Percentiles rank a stretch among this genome's conserved stretches.
Conservation (phyloP, 116 monocot genomes). For the Iris pallida region DNA sequence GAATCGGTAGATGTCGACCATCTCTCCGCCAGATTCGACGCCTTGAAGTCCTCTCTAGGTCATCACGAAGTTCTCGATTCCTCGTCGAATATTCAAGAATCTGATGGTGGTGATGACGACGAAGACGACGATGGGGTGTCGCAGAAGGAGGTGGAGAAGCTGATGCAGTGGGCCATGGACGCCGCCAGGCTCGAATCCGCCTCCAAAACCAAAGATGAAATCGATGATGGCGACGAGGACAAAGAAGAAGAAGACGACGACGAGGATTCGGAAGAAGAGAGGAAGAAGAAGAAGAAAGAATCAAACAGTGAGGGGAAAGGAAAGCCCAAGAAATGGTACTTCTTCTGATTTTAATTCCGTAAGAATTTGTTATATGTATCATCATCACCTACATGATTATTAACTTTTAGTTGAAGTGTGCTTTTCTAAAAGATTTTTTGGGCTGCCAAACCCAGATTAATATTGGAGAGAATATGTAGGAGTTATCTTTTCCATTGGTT, state of each 20-base stretch:
- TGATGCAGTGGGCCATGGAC: slow-evolving; percentile 82
- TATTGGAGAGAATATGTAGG: too few species aligned
- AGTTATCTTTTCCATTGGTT: too few species aligned
- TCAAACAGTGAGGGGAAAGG: slow-evolving; percentile 8
- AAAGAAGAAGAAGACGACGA: slow-evolving; percentile 17
- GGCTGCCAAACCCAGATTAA: too few species aligned
- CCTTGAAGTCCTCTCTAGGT: slow-evolving; percentile 35
- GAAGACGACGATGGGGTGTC: slow-evolving; percentile 23
- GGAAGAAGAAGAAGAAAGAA: slow-evolving; percentile 1
- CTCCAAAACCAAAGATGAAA: not conserved
- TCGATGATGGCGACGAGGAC: slow-evolving; percentile 9
- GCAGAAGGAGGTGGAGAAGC: slow-evolving; percentile 69
- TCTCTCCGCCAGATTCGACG: slow-evolving; percentile 54
- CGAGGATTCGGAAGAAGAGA: not conserved
- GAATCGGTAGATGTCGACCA: slow-evolving; percentile 27
- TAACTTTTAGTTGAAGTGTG: too few species aligned
- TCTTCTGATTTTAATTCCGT: slow-evolving; percentile 9
- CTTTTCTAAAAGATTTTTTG: too few species aligned
- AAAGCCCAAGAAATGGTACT: slow-evolving; percentile 18
- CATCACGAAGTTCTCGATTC: not conserved
- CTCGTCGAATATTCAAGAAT: not conserved
- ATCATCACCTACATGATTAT: too few species aligned
- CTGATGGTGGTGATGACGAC: slow-evolving; percentile 12
- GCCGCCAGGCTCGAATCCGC: slow-evolving; percentile 50
- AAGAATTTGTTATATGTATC: too few species aligned